Percentiles rank a stretch among this genome's conserved stretches.
Conservation (phyloP, 805 yeast species). For the Millerago galiae region DNA sequence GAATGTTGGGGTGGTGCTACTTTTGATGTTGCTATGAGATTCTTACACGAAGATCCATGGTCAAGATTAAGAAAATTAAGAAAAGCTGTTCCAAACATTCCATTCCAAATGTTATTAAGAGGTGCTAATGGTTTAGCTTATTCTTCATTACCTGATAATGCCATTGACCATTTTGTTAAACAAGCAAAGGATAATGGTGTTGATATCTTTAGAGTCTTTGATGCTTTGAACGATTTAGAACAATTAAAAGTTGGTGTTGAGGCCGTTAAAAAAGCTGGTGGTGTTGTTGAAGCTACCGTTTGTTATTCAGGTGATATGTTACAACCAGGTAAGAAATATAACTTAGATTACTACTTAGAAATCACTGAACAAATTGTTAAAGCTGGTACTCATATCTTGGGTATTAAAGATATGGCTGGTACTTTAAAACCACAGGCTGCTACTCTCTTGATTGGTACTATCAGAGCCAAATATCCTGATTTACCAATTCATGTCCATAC, state of each 20-base stretch:
- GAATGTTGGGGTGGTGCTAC: constrained; percentile 99
- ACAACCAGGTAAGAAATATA: constrained; percentile 91
- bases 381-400: constrained; percentile 95
- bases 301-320: constrained; percentile 99
- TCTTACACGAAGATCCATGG: constrained; percentile 99
- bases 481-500: constrained; percentile 98
- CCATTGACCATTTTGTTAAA: constrained; percentile 92
- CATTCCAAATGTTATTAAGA: constrained; percentile 98
- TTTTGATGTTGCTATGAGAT: constrained; percentile 97
- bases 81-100: constrained; percentile 91
- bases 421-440: constrained; percentile 96
- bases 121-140: constrained; percentile 99
- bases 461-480: constrained; percentile 83
- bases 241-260: constrained; percentile 96
- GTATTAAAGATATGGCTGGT: constrained; percentile 99
- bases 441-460: constrained; percentile 63
- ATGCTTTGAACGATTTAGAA: constrained; percentile 93
- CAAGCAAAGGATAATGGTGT: constrained; percentile 96
- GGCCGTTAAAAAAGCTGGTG: constrained; percentile 97
- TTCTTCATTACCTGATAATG: constrained; percentile 96
- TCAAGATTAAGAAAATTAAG: constrained; percentile 85
- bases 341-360: constrained; percentile 79
- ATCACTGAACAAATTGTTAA: constrained; percentile 78
- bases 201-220: constrained; percentile 96
- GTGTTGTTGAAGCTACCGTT: constrained; percentile 97